Evolutionary conservation across 2,329 filamentous ascomycete species (phyloP), one percentile per base, ranked within the genome.

Genomic region (Orbilia blumenaviensis): DNA sequence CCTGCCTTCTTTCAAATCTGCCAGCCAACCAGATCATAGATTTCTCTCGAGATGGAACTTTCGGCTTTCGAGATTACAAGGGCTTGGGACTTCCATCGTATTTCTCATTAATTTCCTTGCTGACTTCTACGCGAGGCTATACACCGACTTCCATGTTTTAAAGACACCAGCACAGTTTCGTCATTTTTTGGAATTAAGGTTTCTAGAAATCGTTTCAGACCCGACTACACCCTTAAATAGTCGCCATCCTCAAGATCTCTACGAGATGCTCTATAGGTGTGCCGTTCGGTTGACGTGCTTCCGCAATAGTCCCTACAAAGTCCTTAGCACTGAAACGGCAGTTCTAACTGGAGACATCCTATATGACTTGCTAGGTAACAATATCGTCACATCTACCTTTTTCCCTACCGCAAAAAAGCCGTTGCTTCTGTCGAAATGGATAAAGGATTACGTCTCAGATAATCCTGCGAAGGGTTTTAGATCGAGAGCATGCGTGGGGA

Each of bases 31-130:
- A 3, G 63, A 75, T 8, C 10, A 50, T 16, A 44, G 71, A 2
- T 34, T 68, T 27, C 48, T 68, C 1, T 46, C 63, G 16, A 46
- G 44, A 25, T 75, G 71, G 71, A 68, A 56, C 14, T 27, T 29
- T 3, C 34, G 29, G 1, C 14, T 64, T 7, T 27, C 36, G 8
- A 56, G 32, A 3, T 10, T 64, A 1, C 63, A 68, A n/a, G 14
- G 64, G 16, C 46, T 75, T 0, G 71, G 71, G 4, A 58, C 46
- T 1, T 21, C 48, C 2, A 41, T 54, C 38, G 56, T 58, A 4
- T n/a, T 58, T 3, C 18, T 68, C 9, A 41, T 41, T 9, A 34
- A 9, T 7, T 29, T 38, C 4, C 18, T 75, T 2, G 42, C 46
- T 0, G 48, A 75, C 12, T 46, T 29, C 14, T 75, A 75, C 27